Evolutionary conservation across 208 protist genomes (phyloP), one percentile per base, ranked within the genome.

Genomic region (Trypanosomatidae sp.): DNA sequence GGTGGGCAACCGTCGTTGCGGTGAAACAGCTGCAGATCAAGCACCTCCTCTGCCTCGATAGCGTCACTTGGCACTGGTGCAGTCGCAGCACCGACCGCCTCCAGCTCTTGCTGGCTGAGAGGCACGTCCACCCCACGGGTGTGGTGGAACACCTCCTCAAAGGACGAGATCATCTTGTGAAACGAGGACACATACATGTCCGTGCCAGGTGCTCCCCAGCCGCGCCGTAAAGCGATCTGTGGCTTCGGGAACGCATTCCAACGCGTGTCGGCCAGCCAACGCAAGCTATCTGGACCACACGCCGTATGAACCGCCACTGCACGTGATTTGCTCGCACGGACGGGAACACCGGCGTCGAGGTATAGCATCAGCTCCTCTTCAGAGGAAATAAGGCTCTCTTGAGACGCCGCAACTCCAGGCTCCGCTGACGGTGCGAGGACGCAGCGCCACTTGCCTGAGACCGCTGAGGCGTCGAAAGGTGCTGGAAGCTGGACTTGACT

Each of bases 11-110:
- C 82, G 15, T 77, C 76, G 39, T 82, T 62, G 15, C 94, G 85
- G 64, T 98, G 94, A 74, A 97, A 98, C 13, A 98, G 81, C 71
- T 97, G 94, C 49, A 98, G 55, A 68, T 98, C 93, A 10, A 95
- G 75, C 2, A 84, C 76, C 52, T 89, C 83, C 30, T 79, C 72
- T 4, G 55, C 59, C 3, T 73, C 49, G 4, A 10, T 33, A 5
- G 73, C 59, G 41, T 85, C 74, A 41, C 12, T 25, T 58, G 44
- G 36, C 58, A 17, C 60, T 25, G 36, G 36, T 41, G 73, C 58
- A 3, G 62, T 50, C 8, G 52, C 69, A 28, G 60, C 53, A 8
- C 55, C 56, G 2, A 62, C 69, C 3, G 55, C 76, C 4, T n/a
- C 17, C 66, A 76, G 46, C 46, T 76, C 76, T 53, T 76, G 30